Evolutionary conservation across 225 moss, liverwort and hornwort species (phyloP), one percentile per base, ranked within the genome.

Genomic region (Polytrichum commune): DNA sequence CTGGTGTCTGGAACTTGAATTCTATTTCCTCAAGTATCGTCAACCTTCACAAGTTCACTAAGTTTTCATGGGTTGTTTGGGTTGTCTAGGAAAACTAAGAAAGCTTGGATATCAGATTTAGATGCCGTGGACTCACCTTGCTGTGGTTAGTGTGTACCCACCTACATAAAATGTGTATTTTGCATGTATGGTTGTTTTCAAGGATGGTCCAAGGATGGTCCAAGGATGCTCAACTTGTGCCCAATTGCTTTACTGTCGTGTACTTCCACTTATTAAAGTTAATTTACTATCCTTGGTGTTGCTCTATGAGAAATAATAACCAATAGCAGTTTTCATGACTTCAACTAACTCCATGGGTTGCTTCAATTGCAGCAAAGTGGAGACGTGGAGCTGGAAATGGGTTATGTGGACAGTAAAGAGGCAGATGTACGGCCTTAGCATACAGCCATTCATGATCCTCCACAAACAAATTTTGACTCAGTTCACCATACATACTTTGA

Each of bases 301-400:
- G 46, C 32, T 46, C 13, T 46, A 46, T 46, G 13, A 46, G 46
- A 16, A 46, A 13, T 46, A 13, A 16, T 46, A 46, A 46, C 3
- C 46, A 46, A 13, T 16, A 46, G 46, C 46, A 46, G 13, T 13
- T 46, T 46, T 46, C 46, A 46, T 13, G 4, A 16, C 46, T 46
- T 46, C 13, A 46, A 13, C 46, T 13, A 46, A 46, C 46, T 46
- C 46, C 46, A 46, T 2, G 16, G 46, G 13, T 46, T 46, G 46
- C 46, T 46, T 13, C 27, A 22, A 75, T 68, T 80, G 86, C 83
- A 86, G 86, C 83, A 83, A 32, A 86, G 83, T 71, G 86, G 73
- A 71, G 27, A 22, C 2, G 1, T 73, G n/a, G 83, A 86, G 27
- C 29, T 86, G 82, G 73, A 86, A 77, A 29, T 83, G 75, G 70